Evolutionary conservation across 2,329 filamentous ascomycete genomes (phyloP).

Genomic region (Beauveria sp.): DNA sequence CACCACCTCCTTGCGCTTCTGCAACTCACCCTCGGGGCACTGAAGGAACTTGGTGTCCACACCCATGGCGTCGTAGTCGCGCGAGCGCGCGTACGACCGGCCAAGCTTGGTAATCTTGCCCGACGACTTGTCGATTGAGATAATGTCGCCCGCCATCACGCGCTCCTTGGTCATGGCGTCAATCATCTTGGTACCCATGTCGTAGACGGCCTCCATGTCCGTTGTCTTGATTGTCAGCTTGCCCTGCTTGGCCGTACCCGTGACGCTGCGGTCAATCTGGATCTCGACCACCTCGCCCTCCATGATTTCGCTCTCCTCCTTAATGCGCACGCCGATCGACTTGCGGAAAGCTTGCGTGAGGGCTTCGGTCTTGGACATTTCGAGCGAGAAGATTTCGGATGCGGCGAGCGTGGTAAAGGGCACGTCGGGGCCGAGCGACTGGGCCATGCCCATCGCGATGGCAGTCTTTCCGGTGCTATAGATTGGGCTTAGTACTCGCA

Average conservation of each 20-base stretch:
- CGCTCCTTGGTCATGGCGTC: conserved; percentile 99
- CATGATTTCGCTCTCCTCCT: conserved; percentile 98
- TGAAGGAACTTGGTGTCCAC: conserved; percentile 97
- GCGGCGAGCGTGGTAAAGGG: conserved; percentile 94
- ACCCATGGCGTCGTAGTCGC: conserved; percentile 99
- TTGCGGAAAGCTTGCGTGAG: conserved; percentile 98
- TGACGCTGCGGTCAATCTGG: conserved; percentile 94
- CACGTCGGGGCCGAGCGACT: conserved; percentile 87
- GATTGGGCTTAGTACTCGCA: not conserved
- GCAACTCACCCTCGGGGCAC: conserved; percentile 93
- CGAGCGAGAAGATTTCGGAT: conserved; percentile 95
- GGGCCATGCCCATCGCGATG: conserved; percentile 97
- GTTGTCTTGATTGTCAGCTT: conserved; percentile 99
- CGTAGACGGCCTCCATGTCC: conserved; percentile 99
- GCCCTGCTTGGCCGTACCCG: conserved; percentile 93
- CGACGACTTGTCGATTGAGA: conserved; percentile 96
- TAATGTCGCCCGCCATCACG: conserved; percentile 96
- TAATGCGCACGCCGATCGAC: conserved; percentile 95
- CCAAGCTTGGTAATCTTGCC: conserved; percentile 97
- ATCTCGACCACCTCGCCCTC: conserved; percentile 99
- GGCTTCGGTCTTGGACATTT: conserved; percentile 99
- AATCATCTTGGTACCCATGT: conserved; percentile 99
- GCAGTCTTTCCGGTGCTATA: conserved; percentile 91
- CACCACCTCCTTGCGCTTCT: conserved; percentile 93
- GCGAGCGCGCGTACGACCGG: conserved; percentile 85